Conservation (phyloP, 345 rosid genomes). For the Gossypium longicalyx region DNA sequence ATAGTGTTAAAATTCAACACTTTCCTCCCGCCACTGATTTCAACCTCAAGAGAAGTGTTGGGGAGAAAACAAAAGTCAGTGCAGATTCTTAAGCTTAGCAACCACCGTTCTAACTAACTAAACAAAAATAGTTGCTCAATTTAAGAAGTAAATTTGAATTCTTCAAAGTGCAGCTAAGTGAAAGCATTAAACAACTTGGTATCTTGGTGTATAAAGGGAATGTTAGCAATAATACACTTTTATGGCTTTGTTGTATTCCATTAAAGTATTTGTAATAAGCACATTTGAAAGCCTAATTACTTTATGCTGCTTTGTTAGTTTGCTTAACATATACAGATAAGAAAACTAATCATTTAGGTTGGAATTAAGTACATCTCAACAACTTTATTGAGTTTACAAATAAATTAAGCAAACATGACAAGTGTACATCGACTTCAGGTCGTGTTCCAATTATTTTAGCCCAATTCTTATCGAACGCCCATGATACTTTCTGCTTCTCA, state of each 20-base stretch:
- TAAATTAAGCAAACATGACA: background rate
- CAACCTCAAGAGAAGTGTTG: constrained; percentile 85
- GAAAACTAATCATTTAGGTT: background rate
- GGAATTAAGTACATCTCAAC: background rate
- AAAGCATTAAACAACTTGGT: background rate
- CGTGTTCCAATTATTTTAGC: too few species aligned
- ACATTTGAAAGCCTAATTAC: background rate
- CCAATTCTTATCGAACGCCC: background rate
- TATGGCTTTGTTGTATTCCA: background rate
- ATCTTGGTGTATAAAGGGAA: background rate
- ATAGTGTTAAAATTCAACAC: constrained; percentile 76
- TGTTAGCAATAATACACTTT: background rate
- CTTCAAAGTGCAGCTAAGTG: background rate
- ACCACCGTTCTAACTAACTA: background rate
- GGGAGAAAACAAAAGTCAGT: constrained; percentile 8
- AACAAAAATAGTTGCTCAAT: background rate
- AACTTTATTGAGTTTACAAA: background rate
- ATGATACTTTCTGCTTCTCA: background rate
- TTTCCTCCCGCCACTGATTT: constrained; percentile 92
- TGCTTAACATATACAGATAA: background rate
- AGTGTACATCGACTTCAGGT: background rate
- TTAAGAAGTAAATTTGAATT: background rate
- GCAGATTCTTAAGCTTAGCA: background rate
- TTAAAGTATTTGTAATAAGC: background rate
- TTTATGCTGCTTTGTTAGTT: background rate